Conservation (phyloP, 192 early-diverging fungal genomes). For the Entomortierella chlamydospora region DNA sequence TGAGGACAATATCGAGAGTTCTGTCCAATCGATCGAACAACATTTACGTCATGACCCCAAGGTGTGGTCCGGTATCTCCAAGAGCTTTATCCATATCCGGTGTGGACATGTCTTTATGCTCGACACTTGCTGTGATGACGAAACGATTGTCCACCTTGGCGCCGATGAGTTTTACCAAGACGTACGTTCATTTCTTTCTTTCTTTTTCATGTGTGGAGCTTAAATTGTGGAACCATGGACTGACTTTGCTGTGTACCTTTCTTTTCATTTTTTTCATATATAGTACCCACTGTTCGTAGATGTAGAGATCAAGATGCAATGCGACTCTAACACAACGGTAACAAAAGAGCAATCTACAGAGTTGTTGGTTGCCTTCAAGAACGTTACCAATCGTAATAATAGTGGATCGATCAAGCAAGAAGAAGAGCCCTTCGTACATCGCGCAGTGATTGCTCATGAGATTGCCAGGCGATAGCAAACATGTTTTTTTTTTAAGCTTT, state of each 20-base stretch:
- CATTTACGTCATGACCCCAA: conserved; percentile 25
- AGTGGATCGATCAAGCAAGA: background rate
- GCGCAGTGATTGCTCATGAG: background rate
- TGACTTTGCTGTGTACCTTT: no score
- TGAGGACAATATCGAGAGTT: conserved; percentile 53
- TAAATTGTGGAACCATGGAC: no score
- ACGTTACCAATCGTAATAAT: conserved; percentile 21
- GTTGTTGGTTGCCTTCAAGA: conserved; percentile 46
- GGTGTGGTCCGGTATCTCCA: conserved; percentile 49
- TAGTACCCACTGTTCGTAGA: conserved; percentile 57
- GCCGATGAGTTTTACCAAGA: conserved; percentile 52
- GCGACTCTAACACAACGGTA: conserved; percentile 4
- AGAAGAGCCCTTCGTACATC: conserved; percentile 1
- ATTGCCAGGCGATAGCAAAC: no score
- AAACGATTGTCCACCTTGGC: conserved; percentile 48
- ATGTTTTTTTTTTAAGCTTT: no score
- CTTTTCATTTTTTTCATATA: background rate
- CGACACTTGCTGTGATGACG: conserved; percentile 49
- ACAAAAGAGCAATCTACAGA: conserved; percentile 22
- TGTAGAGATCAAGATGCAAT: conserved; percentile 58
- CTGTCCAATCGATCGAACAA: conserved; percentile 46
- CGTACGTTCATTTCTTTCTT: conserved; percentile 7
- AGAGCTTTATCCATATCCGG: conserved; percentile 54
- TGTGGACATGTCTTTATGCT: conserved; percentile 57
- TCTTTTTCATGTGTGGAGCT: background rate